Base-by-base conservation (phyloP, 352 stramenopile species). In the Pythium phragmitis region DNA sequence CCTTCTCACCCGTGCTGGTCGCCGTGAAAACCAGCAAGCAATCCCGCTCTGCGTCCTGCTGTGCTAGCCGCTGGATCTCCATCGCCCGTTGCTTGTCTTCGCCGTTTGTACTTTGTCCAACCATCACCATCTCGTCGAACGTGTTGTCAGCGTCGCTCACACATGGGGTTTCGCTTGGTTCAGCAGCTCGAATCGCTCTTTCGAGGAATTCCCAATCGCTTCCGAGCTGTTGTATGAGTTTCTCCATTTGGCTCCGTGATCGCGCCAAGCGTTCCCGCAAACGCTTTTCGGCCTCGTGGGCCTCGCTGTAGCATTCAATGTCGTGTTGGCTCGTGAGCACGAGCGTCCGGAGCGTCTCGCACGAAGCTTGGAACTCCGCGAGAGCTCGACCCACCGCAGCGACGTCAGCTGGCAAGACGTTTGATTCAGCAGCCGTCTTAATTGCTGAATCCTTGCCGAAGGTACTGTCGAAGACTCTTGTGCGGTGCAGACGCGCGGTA, bases 1-100 rank as follows among this genome's bases (percentile, higher is more conserved):
- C 79, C 23, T 73, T 73, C 46, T 91, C 79, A 45, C 80, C 82
- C 3, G 75, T 91, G 57, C 82, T 91, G 21, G 82, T 91, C n/a
- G 78, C 82, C 19, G 78, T 89, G 57, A 89, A 91, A 16, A 91
- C 72, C 50, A 87, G 51, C 50, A 82, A 79, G 50, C 43, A 72
- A 16, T 72, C 60, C 8, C 54, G 45, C 43, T 72, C 65, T 3
- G 59, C 21, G 34, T 64, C 54, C 7, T 60, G 42, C 26, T 65
- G 48, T 19, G 52, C 1, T 4, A 34, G 7, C 16, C 14, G 53
- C 36, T 57, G 17, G 17, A 59, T 48, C 53, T 59, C 53, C 4
- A 14, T 19, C n/a, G n/a, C 36, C 14, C 17, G 53, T 28, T 17
- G 55, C 30, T 9, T 14, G 5, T 62, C 19, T 46, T 21, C 30